Evolutionary conservation across 495 filamentous ascomycete species (phyloP).

Genomic region (Annulohypoxylon stygium): DNA sequence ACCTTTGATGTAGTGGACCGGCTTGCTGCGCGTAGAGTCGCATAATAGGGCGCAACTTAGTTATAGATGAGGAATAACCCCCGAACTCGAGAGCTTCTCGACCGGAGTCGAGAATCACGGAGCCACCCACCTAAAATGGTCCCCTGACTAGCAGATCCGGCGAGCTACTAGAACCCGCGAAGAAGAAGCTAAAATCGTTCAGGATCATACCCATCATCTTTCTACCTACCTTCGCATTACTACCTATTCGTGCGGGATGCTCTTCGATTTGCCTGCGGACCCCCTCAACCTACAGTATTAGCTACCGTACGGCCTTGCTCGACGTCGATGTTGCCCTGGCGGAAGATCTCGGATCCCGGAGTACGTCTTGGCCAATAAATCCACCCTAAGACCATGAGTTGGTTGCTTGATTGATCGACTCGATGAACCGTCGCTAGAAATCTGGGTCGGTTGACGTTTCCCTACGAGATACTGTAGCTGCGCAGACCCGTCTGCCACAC

Average conservation of each 20-base stretch:
- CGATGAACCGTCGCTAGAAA: conserved; percentile 27
- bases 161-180: conserved; percentile 45
- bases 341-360: conserved; percentile 49
- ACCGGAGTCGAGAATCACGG: conserved; percentile 41
- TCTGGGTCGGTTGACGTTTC: conserved; percentile 24
- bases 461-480: conserved; percentile 9
- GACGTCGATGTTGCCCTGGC: conserved; percentile 38
- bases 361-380: conserved; percentile 42
- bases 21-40: conserved; percentile 38
- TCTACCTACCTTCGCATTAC: conserved; percentile 32
- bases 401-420: conserved; percentile 44
- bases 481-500: conserved; percentile 20
- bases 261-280: conserved; percentile 7
- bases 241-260: conserved; percentile 34
- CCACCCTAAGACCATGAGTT: conserved; percentile 30
- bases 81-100: conserved; percentile 28
- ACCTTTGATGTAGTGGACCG: conserved; percentile 35
- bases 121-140: conserved; percentile 36
- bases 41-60: conserved; percentile 36
- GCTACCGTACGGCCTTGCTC: conserved; percentile 4
- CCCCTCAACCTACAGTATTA: conserved; percentile 5
- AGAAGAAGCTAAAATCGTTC: conserved; percentile 45
- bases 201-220: conserved; percentile 22
- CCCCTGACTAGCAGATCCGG: conserved; percentile 43
- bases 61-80: conserved; percentile 45